Base-by-base conservation (phyloP, 1,284 basidiomycete species). In the Moesziomyces antarcticus region DNA sequence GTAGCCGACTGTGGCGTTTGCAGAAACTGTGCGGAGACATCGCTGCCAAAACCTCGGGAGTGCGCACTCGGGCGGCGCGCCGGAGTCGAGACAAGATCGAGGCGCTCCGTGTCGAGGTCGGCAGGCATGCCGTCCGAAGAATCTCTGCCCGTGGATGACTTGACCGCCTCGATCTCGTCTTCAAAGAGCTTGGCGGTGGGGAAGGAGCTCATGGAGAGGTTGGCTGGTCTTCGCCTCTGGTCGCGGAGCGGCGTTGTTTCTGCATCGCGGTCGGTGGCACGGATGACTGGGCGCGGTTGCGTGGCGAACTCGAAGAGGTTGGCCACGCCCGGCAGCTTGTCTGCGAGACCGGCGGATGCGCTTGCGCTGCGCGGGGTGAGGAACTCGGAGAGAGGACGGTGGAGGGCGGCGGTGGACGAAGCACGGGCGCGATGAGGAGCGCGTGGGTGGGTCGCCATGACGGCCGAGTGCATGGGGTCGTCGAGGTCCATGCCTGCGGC, bases 221-320 rank as follows among this genome's bases (percentile, higher is more conserved):
- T 70, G 22, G 50, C 63, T 1, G 73, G 74, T 20, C 60, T 51
- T n/a, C 73, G 55, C 49, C 59, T 75, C 33, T 42, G 27, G 25
- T 73, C 75, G 41, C 69, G 62, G 24, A 63, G 49, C 40, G 67
- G 58, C 9, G 57, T 66, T 3, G 54, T 53, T 13, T 67, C 66
- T 5, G 56, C 16, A n/a, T 61, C 54, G 21, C 51, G 54, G 27
- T 68, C 61, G 30, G 51, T 21, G 20, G 67, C 33, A 8, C 60
- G 67, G n/a, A 66, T 68, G 43, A 59, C 45, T 9, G 73, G 72
- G 16, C 73, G 67, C 13, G 73, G 73, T 21, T 67, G 70, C 10
- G 65, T 73, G 1, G 74, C 74, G n/a, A 76, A 76, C 11, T 73
- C 70, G 35, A 76, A 76, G n/a, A 76, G 59, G 18, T 73, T 76